Evolutionary conservation across 2,329 filamentous ascomycete genomes (phyloP).

Genomic region (Ophiocordyceps sinensis): DNA sequence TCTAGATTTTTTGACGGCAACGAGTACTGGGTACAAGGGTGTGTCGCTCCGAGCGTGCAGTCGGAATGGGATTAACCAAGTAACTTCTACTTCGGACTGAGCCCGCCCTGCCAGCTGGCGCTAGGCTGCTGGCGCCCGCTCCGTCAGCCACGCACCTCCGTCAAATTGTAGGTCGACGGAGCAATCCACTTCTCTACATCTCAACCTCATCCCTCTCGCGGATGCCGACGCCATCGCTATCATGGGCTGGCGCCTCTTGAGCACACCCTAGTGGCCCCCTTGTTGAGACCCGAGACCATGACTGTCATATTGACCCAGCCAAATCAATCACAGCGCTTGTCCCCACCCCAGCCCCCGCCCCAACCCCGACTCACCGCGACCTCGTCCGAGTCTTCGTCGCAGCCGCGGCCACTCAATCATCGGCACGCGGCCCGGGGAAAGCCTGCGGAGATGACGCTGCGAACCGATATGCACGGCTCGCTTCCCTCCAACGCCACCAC

Average conservation of each 20-base stretch:
- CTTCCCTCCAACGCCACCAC: constrained; percentile 11
- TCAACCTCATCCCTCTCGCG: background rate
- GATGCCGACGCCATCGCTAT: background rate
- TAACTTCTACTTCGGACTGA: too few species aligned
- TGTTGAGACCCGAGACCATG: constrained; percentile 3
- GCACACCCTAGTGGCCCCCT: background rate
- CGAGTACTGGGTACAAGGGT: too few species aligned
- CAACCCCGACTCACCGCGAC: constrained; percentile 6
- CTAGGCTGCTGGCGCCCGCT: too few species aligned
- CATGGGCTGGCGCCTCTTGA: constrained; percentile 2
- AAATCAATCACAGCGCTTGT: constrained; percentile 6
- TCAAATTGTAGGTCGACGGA: too few species aligned
- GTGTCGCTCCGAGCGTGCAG: too few species aligned
- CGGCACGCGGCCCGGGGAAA: constrained; percentile 9
- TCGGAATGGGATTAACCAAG: too few species aligned
- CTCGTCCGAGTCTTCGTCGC: constrained; percentile 11
- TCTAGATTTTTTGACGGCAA: too few species aligned
- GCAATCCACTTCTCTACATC: too few species aligned
- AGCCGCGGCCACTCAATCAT: constrained; percentile 9
- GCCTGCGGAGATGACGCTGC: constrained; percentile 16
- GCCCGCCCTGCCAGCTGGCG: too few species aligned
- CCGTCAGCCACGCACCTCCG: too few species aligned
- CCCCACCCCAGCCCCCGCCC: constrained; percentile 5
- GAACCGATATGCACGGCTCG: constrained; percentile 17
- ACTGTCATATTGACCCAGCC: constrained; percentile 5